phyloP scores from a whole-genome alignment of 2,329 filamentous ascomycete species.

The Dactylella cylindrospora region DNA sequence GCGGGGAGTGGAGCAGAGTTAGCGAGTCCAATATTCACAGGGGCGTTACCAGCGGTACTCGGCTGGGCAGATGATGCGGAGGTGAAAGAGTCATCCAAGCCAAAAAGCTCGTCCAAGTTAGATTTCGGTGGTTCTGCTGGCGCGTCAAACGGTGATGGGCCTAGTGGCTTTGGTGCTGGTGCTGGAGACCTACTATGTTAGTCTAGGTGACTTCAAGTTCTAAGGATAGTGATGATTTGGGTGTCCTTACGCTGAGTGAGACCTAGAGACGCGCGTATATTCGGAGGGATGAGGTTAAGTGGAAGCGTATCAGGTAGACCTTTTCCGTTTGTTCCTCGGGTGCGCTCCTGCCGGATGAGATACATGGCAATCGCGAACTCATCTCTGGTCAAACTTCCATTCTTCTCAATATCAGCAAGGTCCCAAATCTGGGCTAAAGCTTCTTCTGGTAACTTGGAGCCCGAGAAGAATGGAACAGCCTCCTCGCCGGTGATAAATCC shows the following conservation, averaged over 20 bases:
- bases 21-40: slow-evolving; percentile 44
- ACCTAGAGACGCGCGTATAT: slow-evolving; percentile 63
- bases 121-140: slow-evolving; percentile 62
- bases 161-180: slow-evolving; percentile 23
- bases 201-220: too few relatives aligned
- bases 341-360: slow-evolving; percentile 85
- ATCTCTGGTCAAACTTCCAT: slow-evolving; percentile 79
- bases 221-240: background rate
- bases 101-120: slow-evolving; percentile 90
- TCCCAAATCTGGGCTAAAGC: slow-evolving; percentile 95
- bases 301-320: slow-evolving; percentile 76
- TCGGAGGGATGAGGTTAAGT: slow-evolving; percentile 78
- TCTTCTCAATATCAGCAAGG: slow-evolving; percentile 87
- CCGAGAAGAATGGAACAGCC: slow-evolving; percentile 89
- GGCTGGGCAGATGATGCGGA: slow-evolving; percentile 50
- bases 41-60: slow-evolving; percentile 24
- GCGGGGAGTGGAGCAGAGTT: slow-evolving; percentile 55
- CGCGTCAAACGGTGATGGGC: slow-evolving; percentile 59
- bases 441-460: slow-evolving; percentile 86
- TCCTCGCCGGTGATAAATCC: slow-evolving; percentile 92
- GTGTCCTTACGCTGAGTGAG: slow-evolving; percentile 20
- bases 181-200: background rate
- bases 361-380: slow-evolving; percentile 98
- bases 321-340: slow-evolving; percentile 58
- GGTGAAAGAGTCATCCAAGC: slow-evolving; percentile 71